Base-by-base conservation (phyloP, 345 rosid genomes). In the Euphorbia tirucalli region DNA sequence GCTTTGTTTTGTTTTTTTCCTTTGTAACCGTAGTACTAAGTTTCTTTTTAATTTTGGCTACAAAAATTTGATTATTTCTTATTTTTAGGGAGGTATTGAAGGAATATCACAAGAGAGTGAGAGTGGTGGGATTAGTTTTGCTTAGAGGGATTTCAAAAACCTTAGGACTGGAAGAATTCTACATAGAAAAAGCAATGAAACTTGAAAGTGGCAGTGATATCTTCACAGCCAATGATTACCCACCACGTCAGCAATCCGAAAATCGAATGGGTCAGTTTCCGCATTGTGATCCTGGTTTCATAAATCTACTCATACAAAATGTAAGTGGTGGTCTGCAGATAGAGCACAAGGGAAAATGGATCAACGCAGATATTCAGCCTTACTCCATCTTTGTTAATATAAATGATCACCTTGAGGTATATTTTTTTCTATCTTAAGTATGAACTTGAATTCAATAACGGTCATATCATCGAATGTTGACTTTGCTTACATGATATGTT, bases 391-490 rank as follows among this genome's bases (percentile, higher is more conserved):
- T 70, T 11, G 65, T 27, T 24, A 58, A 58, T 28, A 22, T 70
- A 56, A 66, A 44, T 15, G 73, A 70, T 25, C 68, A 71, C n/a
- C 68, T 71, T 8, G 75, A 60, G 61, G 75, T 71, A 71, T n/a
- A 16, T 32, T 25, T 44, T 55, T 39, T 39, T 39, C 11, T 5
- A 39, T n/a, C n/a, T n/a, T n/a, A n/a, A n/a, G n/a, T n/a, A n/a
- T n/a, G n/a, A n/a, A n/a, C n/a, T n/a, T n/a, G n/a, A n/a, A n/a
- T n/a, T n/a, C n/a, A n/a, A n/a, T n/a, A n/a, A n/a, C n/a, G n/a
- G n/a, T n/a, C n/a, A n/a, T n/a, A n/a, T n/a, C 44, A 1, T n/a
- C n/a, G n/a, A n/a, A n/a, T n/a, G n/a, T n/a, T n/a, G n/a, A n/a
- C n/a, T n/a, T n/a, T n/a, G n/a, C n/a, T n/a, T n/a, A n/a, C n/a